These are phyloP conservation scores for Sclerotinia glacialis DNA, from an alignment of 2,329 filamentous ascomycete genomes.

Conservation along the genomic window DNA sequence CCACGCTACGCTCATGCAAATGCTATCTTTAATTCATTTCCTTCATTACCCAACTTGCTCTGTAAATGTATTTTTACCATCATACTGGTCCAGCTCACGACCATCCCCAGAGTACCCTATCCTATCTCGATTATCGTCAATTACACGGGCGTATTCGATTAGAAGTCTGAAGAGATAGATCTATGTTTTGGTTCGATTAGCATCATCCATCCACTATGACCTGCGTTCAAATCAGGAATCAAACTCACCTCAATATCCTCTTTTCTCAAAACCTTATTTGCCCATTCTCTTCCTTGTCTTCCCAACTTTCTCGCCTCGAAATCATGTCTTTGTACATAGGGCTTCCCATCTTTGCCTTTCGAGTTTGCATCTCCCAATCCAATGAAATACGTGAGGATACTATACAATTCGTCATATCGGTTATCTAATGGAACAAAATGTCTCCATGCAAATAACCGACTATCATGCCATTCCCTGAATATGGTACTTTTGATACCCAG, in stretches of 20 bases:
- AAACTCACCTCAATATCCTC: slow-evolving; percentile 68
- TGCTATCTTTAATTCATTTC: not conserved
- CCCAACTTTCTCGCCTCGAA: slow-evolving; percentile 64
- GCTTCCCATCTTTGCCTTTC: slow-evolving; percentile 48
- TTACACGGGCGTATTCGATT: slow-evolving; percentile 55
- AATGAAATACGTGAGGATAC: slow-evolving; percentile 71
- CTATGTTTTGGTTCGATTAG: slow-evolving; percentile 30
- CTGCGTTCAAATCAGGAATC: not conserved
- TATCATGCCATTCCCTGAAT: slow-evolving; percentile 79
- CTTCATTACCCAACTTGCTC: slow-evolving; percentile 24
- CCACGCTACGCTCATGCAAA: slow-evolving; percentile 6
- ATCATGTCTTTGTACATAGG: slow-evolving; percentile 44
- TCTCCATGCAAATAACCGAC: slow-evolving; percentile 69
- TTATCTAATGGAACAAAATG: slow-evolving; percentile 81
- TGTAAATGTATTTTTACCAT: slow-evolving; percentile 30
- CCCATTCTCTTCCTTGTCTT: slow-evolving; percentile 66
- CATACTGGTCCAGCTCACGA: slow-evolving; percentile 38
- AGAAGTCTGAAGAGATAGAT: slow-evolving; percentile 65
- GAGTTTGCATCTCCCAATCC: slow-evolving; percentile 54
- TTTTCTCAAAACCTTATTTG: slow-evolving; percentile 63
- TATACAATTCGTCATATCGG: slow-evolving; percentile 68
- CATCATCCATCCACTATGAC: not conserved
- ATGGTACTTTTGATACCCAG: slow-evolving; percentile 75
- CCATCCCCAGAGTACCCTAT: slow-evolving; percentile 40
- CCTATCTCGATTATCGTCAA: slow-evolving; percentile 41